Percentiles rank a stretch among this genome's conserved stretches.
These are phyloP conservation scores for Crassisporium funariophilum DNA, from an alignment of 768 basidiomycete genomes.

Conservation along the genomic window DNA sequence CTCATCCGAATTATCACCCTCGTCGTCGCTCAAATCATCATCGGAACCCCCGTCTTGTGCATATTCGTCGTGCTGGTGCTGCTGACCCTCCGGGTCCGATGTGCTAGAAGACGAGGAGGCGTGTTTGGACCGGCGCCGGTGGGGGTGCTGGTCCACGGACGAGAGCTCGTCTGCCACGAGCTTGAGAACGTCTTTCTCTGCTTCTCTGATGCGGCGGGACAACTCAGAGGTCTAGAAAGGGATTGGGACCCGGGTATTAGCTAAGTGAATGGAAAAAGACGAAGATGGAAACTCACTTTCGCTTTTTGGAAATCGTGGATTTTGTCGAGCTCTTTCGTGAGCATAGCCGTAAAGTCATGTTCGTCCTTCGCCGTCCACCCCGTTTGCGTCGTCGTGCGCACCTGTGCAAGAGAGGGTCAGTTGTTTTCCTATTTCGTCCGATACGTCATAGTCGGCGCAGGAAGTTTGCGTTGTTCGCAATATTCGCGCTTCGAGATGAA, in stretches of 20 bases:
- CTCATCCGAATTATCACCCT: constrained; percentile 41
- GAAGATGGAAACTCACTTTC: constrained; percentile 56
- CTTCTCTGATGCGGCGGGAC: constrained; percentile 75
- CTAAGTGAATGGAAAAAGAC: no score
- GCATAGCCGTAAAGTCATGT: constrained; percentile 72
- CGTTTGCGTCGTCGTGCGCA: constrained; percentile 18
- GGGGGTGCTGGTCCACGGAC: constrained; percentile 8
- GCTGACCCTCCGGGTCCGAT: constrained; percentile 65
- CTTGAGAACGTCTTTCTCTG: constrained; percentile 78
- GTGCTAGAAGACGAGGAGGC: constrained; percentile 25
- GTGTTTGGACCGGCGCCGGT: constrained; percentile 11
- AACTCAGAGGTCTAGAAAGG: constrained; percentile 73
- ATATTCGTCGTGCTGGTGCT: constrained; percentile 40
- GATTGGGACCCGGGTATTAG: not conserved
- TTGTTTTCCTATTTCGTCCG: not conserved
- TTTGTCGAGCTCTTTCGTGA: constrained; percentile 89
- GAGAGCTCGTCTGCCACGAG: constrained; percentile 63
- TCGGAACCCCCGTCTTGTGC: constrained; percentile 73
- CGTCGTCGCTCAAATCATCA: constrained; percentile 54
- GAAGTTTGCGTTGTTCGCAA: no score
- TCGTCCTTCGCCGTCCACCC: constrained; percentile 83
- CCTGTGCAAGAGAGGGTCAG: constrained; percentile 9
- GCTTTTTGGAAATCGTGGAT: constrained; percentile 90
- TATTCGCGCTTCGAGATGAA: no score
- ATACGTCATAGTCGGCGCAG: not conserved